Percentiles rank a stretch among this genome's conserved stretches.
phyloP scores from a whole-genome alignment of 441 rosid genomes.

The Erysimum pusillum region DNA sequence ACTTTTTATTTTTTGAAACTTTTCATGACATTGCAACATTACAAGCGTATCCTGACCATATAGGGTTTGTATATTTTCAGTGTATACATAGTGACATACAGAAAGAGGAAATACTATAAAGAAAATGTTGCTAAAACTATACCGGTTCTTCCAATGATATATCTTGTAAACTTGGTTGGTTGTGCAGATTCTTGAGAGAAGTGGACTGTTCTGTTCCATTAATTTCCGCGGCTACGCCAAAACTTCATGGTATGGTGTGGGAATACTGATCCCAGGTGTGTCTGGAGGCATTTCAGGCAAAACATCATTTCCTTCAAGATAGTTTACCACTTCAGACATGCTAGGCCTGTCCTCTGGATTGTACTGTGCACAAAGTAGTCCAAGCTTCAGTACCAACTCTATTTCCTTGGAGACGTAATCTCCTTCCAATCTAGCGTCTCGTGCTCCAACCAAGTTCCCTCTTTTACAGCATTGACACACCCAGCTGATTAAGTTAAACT shows the following conservation, averaged over 20 bases:
- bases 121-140: neutral
- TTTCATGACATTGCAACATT: constrained; percentile 11
- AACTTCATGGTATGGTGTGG: constrained; percentile 48
- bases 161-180: constrained; percentile 1
- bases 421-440: constrained; percentile 63
- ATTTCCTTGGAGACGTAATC: constrained; percentile 57
- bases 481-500: constrained; percentile 59
- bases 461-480: constrained; percentile 59
- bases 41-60: constrained; percentile 14
- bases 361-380: constrained; percentile 59
- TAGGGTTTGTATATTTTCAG: constrained; percentile 6
- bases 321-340: constrained; percentile 43
- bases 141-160: constrained; percentile 12
- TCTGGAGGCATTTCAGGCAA: constrained; percentile 50
- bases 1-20: neutral
- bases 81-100: constrained; percentile 22
- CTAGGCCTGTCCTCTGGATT: constrained; percentile 52
- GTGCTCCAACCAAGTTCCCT: constrained; percentile 53
- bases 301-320: constrained; percentile 43
- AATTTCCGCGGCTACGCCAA: constrained; percentile 30
- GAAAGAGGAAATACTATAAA: neutral
- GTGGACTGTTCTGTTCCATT: neutral
- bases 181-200: constrained; percentile 17
- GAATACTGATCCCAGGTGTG: constrained; percentile 47
- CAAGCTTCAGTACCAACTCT: constrained; percentile 67